phyloP scores from a whole-genome alignment of 768 basidiomycete genomes.

The Saitozyma sp. region DNA sequence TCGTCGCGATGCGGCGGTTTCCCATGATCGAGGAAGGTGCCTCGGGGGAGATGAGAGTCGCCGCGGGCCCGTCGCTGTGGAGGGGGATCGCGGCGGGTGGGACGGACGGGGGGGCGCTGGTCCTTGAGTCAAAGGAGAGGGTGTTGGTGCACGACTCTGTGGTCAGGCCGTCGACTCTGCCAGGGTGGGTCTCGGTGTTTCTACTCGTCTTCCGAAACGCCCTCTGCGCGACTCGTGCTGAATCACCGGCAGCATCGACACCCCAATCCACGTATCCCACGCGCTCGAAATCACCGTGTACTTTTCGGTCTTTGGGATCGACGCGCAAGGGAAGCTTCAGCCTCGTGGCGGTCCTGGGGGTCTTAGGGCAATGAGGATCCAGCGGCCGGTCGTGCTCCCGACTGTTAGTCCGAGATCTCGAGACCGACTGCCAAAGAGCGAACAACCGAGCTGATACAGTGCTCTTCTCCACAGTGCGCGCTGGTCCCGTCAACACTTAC shows the following conservation, averaged over 20 bases:
- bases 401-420: neutral
- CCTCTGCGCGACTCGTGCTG: no score
- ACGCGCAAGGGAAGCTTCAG: neutral
- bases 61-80: conserved; percentile 5
- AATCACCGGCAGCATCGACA: neutral
- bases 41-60: neutral
- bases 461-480: neutral
- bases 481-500: neutral
- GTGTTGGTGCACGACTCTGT: neutral
- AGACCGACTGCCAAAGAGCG: neutral
- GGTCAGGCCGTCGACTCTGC: neutral
- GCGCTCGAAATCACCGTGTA: neutral
- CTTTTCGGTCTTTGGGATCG: neutral
- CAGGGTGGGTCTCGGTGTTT: neutral
- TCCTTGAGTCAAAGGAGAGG: neutral
- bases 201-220: no score
- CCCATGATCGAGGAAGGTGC: conserved; percentile 5
- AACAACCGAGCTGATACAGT: neutral
- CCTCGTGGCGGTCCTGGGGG: neutral
- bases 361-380: neutral
- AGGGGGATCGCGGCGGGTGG: conserved; percentile 13
- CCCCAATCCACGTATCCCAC: neutral
- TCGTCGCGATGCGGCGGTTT: neutral
- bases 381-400: neutral
- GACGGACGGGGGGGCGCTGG: conserved; percentile 11